Percentiles rank a stretch among this genome's conserved stretches.
These are phyloP conservation scores for Tephrocybe sp. DNA, from an alignment of 768 basidiomycete genomes.

Conservation along the genomic window DNA sequence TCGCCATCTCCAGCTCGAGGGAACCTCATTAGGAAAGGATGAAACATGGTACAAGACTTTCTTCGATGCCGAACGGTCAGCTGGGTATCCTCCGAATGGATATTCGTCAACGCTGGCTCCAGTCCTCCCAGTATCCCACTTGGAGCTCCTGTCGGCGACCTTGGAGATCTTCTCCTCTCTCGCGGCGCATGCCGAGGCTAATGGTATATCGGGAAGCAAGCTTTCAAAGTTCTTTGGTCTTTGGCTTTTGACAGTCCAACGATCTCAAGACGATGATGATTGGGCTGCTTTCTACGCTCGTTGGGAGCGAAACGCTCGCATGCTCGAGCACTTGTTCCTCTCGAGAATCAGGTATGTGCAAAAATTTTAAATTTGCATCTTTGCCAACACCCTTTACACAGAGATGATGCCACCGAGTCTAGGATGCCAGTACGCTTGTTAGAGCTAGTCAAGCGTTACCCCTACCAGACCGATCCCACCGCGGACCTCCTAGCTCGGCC, in stretches of 20 bases:
- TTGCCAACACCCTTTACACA: slow-evolving; percentile 30
- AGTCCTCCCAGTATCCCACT: slow-evolving; percentile 55
- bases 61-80: slow-evolving; percentile 54
- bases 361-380: background rate
- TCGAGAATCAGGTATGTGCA: slow-evolving; percentile 61
- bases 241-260: slow-evolving; percentile 61
- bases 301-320: slow-evolving; percentile 74
- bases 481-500: slow-evolving; percentile 57
- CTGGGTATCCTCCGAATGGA: slow-evolving; percentile 60
- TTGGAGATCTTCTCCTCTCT: slow-evolving; percentile 68
- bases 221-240: slow-evolving; percentile 71
- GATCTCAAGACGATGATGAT: slow-evolving; percentile 50
- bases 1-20: slow-evolving; percentile 68
- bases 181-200: slow-evolving; percentile 70
- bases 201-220: slow-evolving; percentile 77
- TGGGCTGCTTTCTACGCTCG: slow-evolving; percentile 68
- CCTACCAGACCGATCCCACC: slow-evolving; percentile 44
- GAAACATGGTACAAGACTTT: slow-evolving; percentile 72
- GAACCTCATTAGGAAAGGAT: slow-evolving; percentile 57
- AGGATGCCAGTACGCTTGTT: slow-evolving; percentile 69
- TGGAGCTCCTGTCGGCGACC: slow-evolving; percentile 55
- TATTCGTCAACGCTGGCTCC: slow-evolving; percentile 65
- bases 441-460: slow-evolving; percentile 71
- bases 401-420: slow-evolving; percentile 55
- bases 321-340: slow-evolving; percentile 77